Evolutionary conservation across 2,329 filamentous ascomycete genomes (phyloP).

Genomic region (Sporothrix schenckii): DNA sequence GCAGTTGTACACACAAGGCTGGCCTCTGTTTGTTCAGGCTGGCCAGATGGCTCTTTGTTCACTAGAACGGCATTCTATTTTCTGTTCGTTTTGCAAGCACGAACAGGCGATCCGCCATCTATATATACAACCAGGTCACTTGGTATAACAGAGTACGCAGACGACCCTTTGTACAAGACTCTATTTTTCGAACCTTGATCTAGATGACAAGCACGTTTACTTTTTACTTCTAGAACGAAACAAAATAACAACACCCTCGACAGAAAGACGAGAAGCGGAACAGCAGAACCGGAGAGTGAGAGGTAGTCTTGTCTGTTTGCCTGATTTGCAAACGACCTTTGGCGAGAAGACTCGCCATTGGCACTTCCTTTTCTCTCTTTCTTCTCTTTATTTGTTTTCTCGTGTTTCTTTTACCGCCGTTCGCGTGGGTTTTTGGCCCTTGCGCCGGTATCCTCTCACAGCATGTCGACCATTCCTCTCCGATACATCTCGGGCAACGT

Average conservation of each 20-base stretch:
- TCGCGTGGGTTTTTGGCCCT: too few relatives aligned
- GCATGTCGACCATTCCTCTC: neutral
- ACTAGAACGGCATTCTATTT: neutral
- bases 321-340: slow-evolving; percentile 18
- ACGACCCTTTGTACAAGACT: neutral
- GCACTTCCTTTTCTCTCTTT: neutral
- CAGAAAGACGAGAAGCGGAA: slow-evolving; percentile 5
- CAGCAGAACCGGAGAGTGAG: neutral
- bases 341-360: neutral
- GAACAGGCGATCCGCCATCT: neutral
- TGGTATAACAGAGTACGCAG: neutral
- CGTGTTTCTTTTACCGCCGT: neutral
- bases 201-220: neutral
- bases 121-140: neutral
- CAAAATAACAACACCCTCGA: neutral
- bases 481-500: neutral
- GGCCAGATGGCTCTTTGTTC: slow-evolving; percentile 21
- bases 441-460: neutral
- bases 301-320: slow-evolving; percentile 20
- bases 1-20: slow-evolving; percentile 3
- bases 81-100: slow-evolving; percentile 14
- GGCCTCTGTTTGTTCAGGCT: slow-evolving; percentile 8
- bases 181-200: neutral
- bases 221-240: neutral
- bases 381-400: too few relatives aligned